phyloP scores from a whole-genome alignment of 305 asterid species.

The Ilex paraguariensis region DNA sequence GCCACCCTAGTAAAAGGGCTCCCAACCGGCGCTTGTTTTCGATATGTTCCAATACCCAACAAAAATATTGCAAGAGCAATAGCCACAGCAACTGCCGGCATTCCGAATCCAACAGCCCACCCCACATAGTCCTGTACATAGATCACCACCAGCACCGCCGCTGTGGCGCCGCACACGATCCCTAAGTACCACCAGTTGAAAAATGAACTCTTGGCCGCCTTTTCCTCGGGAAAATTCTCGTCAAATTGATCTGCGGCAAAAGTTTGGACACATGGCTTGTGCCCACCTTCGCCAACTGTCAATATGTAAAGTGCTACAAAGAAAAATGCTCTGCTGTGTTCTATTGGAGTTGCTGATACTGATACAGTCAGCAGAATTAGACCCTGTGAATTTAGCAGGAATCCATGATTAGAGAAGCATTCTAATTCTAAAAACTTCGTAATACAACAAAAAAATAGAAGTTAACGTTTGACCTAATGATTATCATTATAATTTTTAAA shows the following conservation, averaged over 20 bases:
- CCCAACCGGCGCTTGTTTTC: constrained; percentile 3
- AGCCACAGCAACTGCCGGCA: constrained; percentile 29
- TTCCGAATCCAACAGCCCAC: constrained; percentile 42
- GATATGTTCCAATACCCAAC: constrained; percentile 24
- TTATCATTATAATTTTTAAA: no score
- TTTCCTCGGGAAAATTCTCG: constrained; percentile 33
- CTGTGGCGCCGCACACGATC: constrained; percentile 25
- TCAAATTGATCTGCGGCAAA: constrained; percentile 65
- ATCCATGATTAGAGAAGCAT: neutral
- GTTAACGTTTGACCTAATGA: no score
- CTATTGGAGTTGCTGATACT: constrained; percentile 8
- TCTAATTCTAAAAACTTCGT: no score
- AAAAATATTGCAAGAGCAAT: constrained; percentile 18
- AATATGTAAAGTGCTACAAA: constrained; percentile 32
- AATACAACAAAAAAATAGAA: no score
- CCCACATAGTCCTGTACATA: constrained; percentile 44
- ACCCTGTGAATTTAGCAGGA: neutral
- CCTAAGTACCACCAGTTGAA: constrained; percentile 59
- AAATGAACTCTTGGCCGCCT: constrained; percentile 40
- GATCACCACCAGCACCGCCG: constrained; percentile 23
- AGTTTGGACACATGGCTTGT: constrained; percentile 43
- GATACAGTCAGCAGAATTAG: constrained; percentile 5
- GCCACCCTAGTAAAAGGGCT: constrained; percentile 3
- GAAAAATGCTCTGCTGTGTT: constrained; percentile 8
- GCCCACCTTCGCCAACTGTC: constrained; percentile 39